Conservation (phyloP, 352 stramenopile species). For the Pythium insidiosum region DNA sequence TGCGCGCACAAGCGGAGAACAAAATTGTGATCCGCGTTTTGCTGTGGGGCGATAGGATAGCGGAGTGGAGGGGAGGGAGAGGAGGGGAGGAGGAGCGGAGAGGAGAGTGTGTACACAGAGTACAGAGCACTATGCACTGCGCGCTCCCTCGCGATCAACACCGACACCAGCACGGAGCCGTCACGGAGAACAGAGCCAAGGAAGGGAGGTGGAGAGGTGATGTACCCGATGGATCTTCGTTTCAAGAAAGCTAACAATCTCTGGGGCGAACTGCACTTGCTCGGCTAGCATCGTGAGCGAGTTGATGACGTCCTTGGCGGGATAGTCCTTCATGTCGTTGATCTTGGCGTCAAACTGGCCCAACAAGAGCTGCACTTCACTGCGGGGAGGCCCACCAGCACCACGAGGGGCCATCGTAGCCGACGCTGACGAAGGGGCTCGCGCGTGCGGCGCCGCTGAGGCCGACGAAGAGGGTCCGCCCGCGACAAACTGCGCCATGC, state of each 20-base stretch:
- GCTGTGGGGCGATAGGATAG: no score
- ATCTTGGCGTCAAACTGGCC: conserved; percentile 79
- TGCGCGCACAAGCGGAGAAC: no score
- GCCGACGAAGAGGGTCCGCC: conserved; percentile 6
- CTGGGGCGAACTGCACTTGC: conserved; percentile 55
- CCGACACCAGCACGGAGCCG: background rate
- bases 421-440: background rate
- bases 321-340: conserved; percentile 82
- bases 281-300: conserved; percentile 81
- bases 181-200: conserved; percentile 2
- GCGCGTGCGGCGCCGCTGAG: background rate
- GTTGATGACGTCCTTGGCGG: conserved; percentile 87
- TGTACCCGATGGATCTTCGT: conserved; percentile 86
- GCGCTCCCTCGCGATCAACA: no score
- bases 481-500: no score
- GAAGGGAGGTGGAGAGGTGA: conserved; percentile 1
- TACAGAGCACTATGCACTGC: no score
- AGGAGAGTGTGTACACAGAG: no score
- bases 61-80: no score
- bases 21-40: no score
- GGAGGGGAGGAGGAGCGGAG: no score
- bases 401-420: background rate
- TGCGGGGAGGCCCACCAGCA: conserved; percentile 2
- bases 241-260: conserved; percentile 85
- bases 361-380: conserved; percentile 55